phyloP scores from a whole-genome alignment of 352 stramenopile species.

The Peronospora tabacina region DNA sequence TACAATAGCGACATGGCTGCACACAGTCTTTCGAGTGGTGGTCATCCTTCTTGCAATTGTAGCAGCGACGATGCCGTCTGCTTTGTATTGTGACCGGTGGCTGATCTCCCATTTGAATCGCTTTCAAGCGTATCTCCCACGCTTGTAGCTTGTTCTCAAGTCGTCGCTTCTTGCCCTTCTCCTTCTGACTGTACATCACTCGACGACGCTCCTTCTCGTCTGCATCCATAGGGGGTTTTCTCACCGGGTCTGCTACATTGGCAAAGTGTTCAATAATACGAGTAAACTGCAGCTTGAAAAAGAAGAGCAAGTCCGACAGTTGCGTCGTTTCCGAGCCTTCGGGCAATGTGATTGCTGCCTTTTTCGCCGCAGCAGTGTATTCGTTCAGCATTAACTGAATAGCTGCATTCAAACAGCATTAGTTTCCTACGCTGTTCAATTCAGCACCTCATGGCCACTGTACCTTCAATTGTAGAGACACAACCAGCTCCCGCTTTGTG shows the following conservation, averaged over 20 bases:
- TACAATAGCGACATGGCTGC: conserved; percentile 75
- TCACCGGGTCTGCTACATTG: conserved; percentile 35
- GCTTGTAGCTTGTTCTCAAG: conserved; percentile 55
- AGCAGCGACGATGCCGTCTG: conserved; percentile 62
- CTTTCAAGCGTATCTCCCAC: conserved; percentile 44
- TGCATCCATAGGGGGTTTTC: conserved; percentile 73
- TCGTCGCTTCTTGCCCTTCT: conserved; percentile 61
- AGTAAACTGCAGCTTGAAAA: conserved; percentile 72
- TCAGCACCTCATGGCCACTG: neutral
- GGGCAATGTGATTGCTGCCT: conserved; percentile 26
- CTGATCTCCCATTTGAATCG: conserved; percentile 39
- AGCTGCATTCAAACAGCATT: conserved; percentile 24
- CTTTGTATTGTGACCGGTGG: conserved; percentile 21
- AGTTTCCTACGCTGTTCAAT: too few species aligned
- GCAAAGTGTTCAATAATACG: conserved; percentile 63
- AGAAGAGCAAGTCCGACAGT: conserved; percentile 68
- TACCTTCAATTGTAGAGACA: conserved; percentile 87
- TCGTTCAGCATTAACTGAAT: conserved; percentile 81
- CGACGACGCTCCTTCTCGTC: conserved; percentile 75
- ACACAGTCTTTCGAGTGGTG: conserved; percentile 73
- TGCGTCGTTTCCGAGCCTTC: conserved; percentile 31
- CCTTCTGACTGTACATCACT: conserved; percentile 66
- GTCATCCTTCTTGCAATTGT: conserved; percentile 78
- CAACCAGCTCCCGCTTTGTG: conserved; percentile 77
- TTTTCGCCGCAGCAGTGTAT: conserved; percentile 41